phyloP scores from a whole-genome alignment of 2,329 filamentous ascomycete genomes.

The Piedraia hortae region DNA sequence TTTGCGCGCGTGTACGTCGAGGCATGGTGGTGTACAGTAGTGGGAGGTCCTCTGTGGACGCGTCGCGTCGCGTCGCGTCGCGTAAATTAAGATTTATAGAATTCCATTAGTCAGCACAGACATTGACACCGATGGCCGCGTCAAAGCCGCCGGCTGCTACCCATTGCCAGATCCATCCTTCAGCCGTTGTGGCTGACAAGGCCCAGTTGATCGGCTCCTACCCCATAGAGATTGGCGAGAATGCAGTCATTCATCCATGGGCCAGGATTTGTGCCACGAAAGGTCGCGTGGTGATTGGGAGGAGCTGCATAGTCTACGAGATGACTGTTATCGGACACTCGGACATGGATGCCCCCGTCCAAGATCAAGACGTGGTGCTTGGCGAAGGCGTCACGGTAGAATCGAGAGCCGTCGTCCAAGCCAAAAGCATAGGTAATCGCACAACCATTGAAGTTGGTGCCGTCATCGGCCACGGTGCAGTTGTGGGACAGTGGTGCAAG shows the following conservation, averaged over 20 bases:
- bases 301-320: conserved; percentile 50
- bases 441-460: conserved; percentile 9
- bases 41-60: no score
- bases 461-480: conserved; percentile 13
- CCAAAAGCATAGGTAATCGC: conserved; percentile 8
- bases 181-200: conserved; percentile 21
- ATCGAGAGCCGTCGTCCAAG: conserved; percentile 16
- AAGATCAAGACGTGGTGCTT: conserved; percentile 12
- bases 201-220: conserved; percentile 36
- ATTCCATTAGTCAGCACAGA: no score
- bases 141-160: conserved; percentile 7
- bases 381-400: conserved; percentile 19
- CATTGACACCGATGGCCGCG: no score
- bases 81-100: no score
- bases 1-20: no score
- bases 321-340: conserved; percentile 15
- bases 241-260: conserved; percentile 67
- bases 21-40: no score
- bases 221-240: conserved; percentile 49
- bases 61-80: no score
- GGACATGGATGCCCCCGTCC: conserved; percentile 5
- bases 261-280: conserved; percentile 22
- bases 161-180: conserved; percentile 18
- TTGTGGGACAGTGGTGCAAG: conserved; percentile 22
- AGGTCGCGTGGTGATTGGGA: conserved; percentile 18